A percentile compares a stretch with the other conserved stretches of the same genome.
These are phyloP conservation scores for Tolypocladium endophyticum DNA, from an alignment of 2,329 filamentous ascomycete species.

Conservation along the genomic window DNA sequence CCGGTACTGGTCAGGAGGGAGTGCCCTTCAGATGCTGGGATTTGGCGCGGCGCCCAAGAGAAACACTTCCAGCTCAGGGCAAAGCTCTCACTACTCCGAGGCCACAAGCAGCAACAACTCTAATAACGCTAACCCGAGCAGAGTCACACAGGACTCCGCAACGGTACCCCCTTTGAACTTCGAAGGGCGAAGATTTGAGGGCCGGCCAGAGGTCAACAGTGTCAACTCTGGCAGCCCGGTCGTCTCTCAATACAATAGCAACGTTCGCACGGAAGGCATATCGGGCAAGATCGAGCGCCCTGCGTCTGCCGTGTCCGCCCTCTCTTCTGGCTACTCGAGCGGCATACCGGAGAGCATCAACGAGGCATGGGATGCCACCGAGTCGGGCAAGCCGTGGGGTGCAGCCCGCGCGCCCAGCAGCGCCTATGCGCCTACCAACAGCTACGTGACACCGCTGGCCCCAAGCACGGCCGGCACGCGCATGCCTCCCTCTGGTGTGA, in stretches of 20 bases:
- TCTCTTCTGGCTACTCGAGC: conserved; percentile 48
- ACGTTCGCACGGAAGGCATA: conserved; percentile 45
- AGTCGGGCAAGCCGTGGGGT: conserved; percentile 35
- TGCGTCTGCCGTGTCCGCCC: conserved; percentile 36
- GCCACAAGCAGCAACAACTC: conserved; percentile 9
- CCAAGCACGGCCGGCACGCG: conserved; percentile 20
- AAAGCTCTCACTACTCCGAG: conserved; percentile 45
- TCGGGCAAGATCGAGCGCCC: conserved; percentile 51
- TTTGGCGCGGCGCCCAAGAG: conserved; percentile 40
- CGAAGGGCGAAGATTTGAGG: conserved; percentile 44
- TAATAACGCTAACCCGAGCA: conserved; percentile 14
- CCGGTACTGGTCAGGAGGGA: conserved; percentile 66
- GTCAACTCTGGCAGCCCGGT: conserved; percentile 63
- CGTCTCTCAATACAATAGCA: conserved; percentile 47
- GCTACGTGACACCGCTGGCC: conserved; percentile 29
- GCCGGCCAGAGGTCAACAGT: conserved; percentile 50
- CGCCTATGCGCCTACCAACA: conserved; percentile 36
- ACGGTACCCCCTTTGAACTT: conserved; percentile 60
- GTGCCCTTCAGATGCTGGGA: conserved; percentile 54
- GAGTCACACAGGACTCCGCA: conserved; percentile 55
- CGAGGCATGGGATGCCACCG: conserved; percentile 43
- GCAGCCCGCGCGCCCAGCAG: conserved; percentile 40
- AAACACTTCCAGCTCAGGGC: conserved; percentile 42
- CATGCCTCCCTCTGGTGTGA: conserved; percentile 25
- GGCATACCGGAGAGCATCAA: conserved; percentile 55